phyloP scores from a whole-genome alignment of 768 basidiomycete species.

The Leccinum incarnatum region DNA sequence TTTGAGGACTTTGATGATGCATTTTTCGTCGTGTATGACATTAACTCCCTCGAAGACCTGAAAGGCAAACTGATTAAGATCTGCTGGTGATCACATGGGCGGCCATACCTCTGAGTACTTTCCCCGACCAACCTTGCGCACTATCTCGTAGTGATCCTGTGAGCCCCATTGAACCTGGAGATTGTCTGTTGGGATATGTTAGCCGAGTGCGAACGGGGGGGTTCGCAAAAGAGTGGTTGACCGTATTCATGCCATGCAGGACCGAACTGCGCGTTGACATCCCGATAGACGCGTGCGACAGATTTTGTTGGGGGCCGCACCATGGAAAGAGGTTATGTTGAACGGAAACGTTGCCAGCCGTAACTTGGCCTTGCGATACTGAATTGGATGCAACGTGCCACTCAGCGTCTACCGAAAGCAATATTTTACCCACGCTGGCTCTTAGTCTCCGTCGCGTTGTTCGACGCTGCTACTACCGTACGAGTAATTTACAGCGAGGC shows the following conservation, averaged over 20 bases:
- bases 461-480: background rate
- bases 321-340: constrained; percentile 42
- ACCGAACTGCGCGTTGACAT: constrained; percentile 85
- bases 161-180: constrained; percentile 97
- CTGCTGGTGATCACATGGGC: constrained; percentile 6
- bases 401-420: background rate
- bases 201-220: constrained; percentile 6
- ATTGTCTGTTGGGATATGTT: constrained; percentile 60
- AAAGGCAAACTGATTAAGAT: constrained; percentile 12
- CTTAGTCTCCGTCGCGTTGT: background rate
- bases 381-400: constrained; percentile 18
- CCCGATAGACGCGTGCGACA: constrained; percentile 81
- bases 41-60: constrained; percentile 94
- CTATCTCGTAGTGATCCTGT: constrained; percentile 97
- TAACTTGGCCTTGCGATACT: constrained; percentile 9
- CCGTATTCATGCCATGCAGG: constrained; percentile 97
- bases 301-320: constrained; percentile 73
- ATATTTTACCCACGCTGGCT: constrained; percentile 30
- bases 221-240: constrained; percentile 33
- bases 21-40: constrained; percentile 87
- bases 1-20: constrained; percentile 98
- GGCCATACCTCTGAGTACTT: constrained; percentile 86
- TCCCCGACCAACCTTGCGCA: constrained; percentile 91
- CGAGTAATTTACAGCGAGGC: constrained; percentile 1
- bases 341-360: constrained; percentile 11